Evolutionary conservation across 495 filamentous ascomycete species (phyloP).

Genomic region (Aspergillus baeticus): DNA sequence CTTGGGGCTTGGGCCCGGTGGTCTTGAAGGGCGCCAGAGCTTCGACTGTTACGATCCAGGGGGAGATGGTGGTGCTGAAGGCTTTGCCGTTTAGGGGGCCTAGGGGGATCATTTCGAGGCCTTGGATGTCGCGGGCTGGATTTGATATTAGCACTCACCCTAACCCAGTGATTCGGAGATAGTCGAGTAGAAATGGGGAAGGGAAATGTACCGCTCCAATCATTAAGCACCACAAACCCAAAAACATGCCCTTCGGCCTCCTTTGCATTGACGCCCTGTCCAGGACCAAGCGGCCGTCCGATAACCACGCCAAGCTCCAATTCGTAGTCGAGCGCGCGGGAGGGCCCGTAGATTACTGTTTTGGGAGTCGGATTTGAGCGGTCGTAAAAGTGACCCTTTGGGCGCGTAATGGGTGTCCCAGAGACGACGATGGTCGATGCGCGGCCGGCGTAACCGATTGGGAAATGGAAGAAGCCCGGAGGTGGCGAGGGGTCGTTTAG

Average conservation of each 20-base stretch:
- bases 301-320: slow-evolving; percentile 80
- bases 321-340: slow-evolving; percentile 72
- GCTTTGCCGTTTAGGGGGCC: slow-evolving; percentile 64
- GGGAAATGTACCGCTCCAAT: slow-evolving; percentile 73
- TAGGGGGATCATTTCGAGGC: slow-evolving; percentile 34
- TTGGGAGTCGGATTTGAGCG: slow-evolving; percentile 16
- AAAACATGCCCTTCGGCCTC: slow-evolving; percentile 75
- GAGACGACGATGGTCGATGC: slow-evolving; percentile 71
- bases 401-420: slow-evolving; percentile 66
- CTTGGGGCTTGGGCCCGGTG: slow-evolving; percentile 53
- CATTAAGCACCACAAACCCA: slow-evolving; percentile 81
- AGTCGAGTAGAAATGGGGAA: neutral
- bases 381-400: slow-evolving; percentile 69
- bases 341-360: slow-evolving; percentile 50
- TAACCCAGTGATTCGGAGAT: too few species aligned
- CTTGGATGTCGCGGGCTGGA: slow-evolving; percentile 37
- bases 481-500: slow-evolving; percentile 35
- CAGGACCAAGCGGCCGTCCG: slow-evolving; percentile 34
- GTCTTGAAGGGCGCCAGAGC: slow-evolving; percentile 64
- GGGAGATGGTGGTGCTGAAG: slow-evolving; percentile 75
- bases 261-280: slow-evolving; percentile 19
- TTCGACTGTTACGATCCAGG: slow-evolving; percentile 80
- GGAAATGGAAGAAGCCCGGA: slow-evolving; percentile 34
- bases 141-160: neutral
- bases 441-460: slow-evolving; percentile 66